These are phyloP conservation scores for Kwoniella heveanensis DNA, from an alignment of 768 basidiomycete genomes.

Conservation along the genomic window DNA sequence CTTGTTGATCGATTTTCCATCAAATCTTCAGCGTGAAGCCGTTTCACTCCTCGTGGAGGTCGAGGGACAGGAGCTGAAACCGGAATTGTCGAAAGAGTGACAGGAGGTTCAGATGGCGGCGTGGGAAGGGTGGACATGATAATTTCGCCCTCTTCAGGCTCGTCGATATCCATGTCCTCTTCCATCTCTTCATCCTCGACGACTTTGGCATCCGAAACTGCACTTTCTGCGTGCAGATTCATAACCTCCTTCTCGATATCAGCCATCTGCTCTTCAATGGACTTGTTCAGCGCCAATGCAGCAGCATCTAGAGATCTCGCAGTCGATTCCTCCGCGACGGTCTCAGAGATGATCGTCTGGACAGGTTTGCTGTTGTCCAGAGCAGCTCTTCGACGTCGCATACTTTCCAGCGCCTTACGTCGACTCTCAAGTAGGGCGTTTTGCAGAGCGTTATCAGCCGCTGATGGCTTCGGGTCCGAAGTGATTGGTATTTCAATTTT, in stretches of 20 bases:
- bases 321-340: not conserved
- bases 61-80: constrained; percentile 2
- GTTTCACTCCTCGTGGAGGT: constrained; percentile 32
- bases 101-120: constrained; percentile 1
- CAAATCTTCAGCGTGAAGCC: constrained; percentile 44
- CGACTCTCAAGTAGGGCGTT: constrained; percentile 35
- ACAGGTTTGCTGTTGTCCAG: constrained; percentile 2
- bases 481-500: not conserved
- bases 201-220: constrained; percentile 1
- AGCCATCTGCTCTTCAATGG: constrained; percentile 42
- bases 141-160: constrained; percentile 46
- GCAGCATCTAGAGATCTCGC: not conserved
- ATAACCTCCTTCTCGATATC: constrained; percentile 43
- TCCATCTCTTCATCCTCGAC: constrained; percentile 15
- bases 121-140: constrained; percentile 12
- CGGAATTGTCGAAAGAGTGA: not conserved
- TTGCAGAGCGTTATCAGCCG: constrained; percentile 16
- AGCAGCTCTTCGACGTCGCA: constrained; percentile 29
- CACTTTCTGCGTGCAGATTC: constrained; percentile 3
- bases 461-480: not conserved
- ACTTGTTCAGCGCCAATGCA: constrained; percentile 9
- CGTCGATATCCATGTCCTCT: constrained; percentile 31
- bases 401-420: constrained; percentile 41
- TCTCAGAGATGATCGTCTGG: not conserved
- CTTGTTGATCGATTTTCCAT: constrained; percentile 34